phyloP scores from a whole-genome alignment of 306 rosid species.

The Lupinus albus region DNA sequence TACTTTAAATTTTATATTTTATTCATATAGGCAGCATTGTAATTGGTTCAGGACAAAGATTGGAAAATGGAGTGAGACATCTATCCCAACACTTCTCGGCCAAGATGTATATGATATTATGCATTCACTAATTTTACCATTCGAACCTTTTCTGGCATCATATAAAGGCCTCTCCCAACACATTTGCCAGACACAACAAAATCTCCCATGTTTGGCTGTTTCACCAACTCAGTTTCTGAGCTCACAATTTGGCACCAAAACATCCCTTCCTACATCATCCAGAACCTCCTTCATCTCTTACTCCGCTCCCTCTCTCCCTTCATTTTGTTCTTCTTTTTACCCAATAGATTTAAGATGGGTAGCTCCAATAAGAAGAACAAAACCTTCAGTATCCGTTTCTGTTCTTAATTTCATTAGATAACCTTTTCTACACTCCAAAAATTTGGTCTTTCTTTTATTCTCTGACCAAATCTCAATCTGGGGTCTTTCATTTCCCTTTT shows the following conservation, averaged over 20 bases:
- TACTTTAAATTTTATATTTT: no score
- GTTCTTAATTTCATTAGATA: slow-evolving; percentile 58
- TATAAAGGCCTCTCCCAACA: slow-evolving; percentile 48
- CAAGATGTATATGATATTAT: no score
- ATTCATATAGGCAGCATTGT: no score
- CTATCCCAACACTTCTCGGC: no score
- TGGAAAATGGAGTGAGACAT: no score
- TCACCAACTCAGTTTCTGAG: slow-evolving; percentile 17
- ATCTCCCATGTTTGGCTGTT: slow-evolving; percentile 33
- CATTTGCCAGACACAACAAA: slow-evolving; percentile 1
- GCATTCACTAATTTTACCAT: background rate
- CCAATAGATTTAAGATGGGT: slow-evolving; percentile 49
- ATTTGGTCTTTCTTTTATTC: slow-evolving; percentile 34
- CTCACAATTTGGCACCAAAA: slow-evolving; percentile 3
- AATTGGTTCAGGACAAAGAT: no score
- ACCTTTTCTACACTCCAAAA: slow-evolving; percentile 43
- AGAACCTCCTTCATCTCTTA: background rate
- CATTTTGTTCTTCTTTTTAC: background rate
- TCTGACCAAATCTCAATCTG: slow-evolving; percentile 39
- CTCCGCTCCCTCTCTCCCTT: slow-evolving; percentile 47
- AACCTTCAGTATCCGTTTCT: slow-evolving; percentile 53
- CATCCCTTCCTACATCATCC: background rate
- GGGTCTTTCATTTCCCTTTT: slow-evolving; percentile 1
- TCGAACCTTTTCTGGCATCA: background rate
- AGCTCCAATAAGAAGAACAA: slow-evolving; percentile 25